Evolutionary conservation across 1,284 basidiomycete species (phyloP), one percentile per base, ranked within the genome.

Genomic region (Melampsora americana): DNA sequence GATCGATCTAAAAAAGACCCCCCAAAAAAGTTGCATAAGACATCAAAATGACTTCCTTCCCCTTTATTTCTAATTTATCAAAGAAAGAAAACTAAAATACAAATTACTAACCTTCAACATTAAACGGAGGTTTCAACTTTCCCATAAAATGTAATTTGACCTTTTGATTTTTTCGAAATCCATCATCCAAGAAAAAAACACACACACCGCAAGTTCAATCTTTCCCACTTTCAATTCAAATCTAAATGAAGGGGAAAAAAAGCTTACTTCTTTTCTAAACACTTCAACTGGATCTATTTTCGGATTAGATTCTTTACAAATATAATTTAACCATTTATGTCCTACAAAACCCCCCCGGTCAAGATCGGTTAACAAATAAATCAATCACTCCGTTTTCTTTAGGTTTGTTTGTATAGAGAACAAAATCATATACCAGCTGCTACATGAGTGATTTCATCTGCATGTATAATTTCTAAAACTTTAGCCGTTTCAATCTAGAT

Each of bases 391-490:
- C 28, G 39, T 35, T 39, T 39, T n/a, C n/a, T 46, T 20, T n/a
- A 7, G 46, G 48, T 9, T n/a, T 35, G 39, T 42, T 28, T 44
- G n/a, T 35, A 44, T 46, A 16, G 12, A 44, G 5, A 20, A 20
- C 23, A 20, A 5, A 44, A 66, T 1, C 5, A 7, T 65, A 39
- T 7, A 75, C 72, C 72, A 60, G 72, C 79, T 26, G 81, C 68
- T 5, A 82, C 82, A 35, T 83, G 82, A 3, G 82, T 83, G 60
- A 82, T 79, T 75, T 83, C 82, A 72, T 82, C 82, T 44, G 80
- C 76, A 60, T 80, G 79, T 44, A 79, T 79, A 26, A 77, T 79
- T 60, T 64, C 60, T 23, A 79, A 48, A 2, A 62, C 64, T 60
- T 77, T n/a, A 9, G 72, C 72, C 12, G 78, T 75, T 26, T 65